Base-by-base conservation (phyloP, 495 filamentous ascomycete species). In the Entonaema liquescens region DNA sequence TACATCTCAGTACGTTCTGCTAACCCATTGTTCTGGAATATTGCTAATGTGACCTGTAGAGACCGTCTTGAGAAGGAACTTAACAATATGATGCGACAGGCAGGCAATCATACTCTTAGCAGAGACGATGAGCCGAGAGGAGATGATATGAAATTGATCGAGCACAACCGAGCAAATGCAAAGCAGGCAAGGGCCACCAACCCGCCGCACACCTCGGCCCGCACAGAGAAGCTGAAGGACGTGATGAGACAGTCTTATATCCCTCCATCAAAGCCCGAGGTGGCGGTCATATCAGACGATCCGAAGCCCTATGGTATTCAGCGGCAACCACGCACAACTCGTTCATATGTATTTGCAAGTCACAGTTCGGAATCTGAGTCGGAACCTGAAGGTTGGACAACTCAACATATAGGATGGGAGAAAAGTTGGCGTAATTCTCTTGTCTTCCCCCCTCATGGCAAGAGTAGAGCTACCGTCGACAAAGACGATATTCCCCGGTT, bases 401-500 rank as follows among this genome's bases (percentile, higher is more conserved):
- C 74, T 15, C 17, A 74, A n/a, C 72, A 87, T 62, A 59, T 74
- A 23, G 75, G 72, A 6, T 86, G 84, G 85, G 62, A 75, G 47
- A 68, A 75, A 19, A 36, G 74, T 4, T 87, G 85, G 84, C 74
- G 75, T 36, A 86, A 87, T 23, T 84, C 93, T 11, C 81, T 98
- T 19, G 83, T 91, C 1, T 95, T 90, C 74, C 92, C 92, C 5
- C 81, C 81, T 35, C 82, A 80, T 47, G 93, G 91, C 5, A 88
- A 88, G 66, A 90, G 89, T 68, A 89, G 89, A 68, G 88, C 91
- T 17, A 90, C 89, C 23, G 92, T 98, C 13, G 88, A 92, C 61
- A 89, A 89, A 67, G 83, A 87, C 17, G 95, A 99, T 77, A 89
- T 97, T 56, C 83, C 87, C 21, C 86, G 93, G 36, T 84, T 98